Percentiles rank a stretch among this genome's conserved stretches.
phyloP scores from a whole-genome alignment of 257 asterid genomes.

The Voacanga thouarsii region DNA sequence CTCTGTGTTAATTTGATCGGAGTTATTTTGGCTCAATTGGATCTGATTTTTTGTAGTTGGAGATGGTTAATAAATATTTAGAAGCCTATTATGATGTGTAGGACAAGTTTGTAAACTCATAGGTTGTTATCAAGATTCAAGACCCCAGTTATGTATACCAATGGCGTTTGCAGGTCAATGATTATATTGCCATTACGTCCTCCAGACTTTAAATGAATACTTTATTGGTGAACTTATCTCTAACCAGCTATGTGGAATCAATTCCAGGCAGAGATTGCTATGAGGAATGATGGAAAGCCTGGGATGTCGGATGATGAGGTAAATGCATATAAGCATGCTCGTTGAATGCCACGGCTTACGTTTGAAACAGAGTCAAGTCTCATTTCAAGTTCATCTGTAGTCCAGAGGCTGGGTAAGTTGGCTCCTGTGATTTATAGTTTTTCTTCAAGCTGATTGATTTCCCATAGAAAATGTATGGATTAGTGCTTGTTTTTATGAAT shows the following conservation, averaged over 20 bases:
- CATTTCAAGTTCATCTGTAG: conserved; percentile 24
- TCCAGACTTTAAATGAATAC: too few species aligned
- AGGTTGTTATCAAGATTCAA: conserved; percentile 89
- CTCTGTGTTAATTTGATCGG: neutral
- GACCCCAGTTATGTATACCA: conserved; percentile 82
- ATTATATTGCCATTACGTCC: conserved; percentile 13
- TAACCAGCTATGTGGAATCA: conserved; percentile 16
- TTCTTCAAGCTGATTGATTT: neutral
- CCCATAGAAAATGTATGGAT: neutral
- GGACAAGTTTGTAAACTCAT: conserved; percentile 84
- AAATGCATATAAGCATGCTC: neutral
- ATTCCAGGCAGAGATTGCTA: conserved; percentile 90
- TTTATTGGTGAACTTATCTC: neutral
- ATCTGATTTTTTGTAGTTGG: conserved; percentile 54
- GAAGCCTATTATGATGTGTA: conserved; percentile 82
- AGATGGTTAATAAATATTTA: conserved; percentile 69
- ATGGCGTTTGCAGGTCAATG: conserved; percentile 85
- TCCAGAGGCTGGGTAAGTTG: conserved; percentile 70
- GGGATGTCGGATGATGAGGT: conserved; percentile 97
- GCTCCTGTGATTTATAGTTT: neutral
- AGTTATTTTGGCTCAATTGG: conserved; percentile 15
- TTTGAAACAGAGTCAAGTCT: neutral
- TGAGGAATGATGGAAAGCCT: conserved; percentile 76
- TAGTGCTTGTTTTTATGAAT: neutral
- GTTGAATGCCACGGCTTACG: neutral